These are phyloP conservation scores for Trichoderma sp. DNA, from an alignment of 2,329 filamentous ascomycete genomes.

Conservation along the genomic window DNA sequence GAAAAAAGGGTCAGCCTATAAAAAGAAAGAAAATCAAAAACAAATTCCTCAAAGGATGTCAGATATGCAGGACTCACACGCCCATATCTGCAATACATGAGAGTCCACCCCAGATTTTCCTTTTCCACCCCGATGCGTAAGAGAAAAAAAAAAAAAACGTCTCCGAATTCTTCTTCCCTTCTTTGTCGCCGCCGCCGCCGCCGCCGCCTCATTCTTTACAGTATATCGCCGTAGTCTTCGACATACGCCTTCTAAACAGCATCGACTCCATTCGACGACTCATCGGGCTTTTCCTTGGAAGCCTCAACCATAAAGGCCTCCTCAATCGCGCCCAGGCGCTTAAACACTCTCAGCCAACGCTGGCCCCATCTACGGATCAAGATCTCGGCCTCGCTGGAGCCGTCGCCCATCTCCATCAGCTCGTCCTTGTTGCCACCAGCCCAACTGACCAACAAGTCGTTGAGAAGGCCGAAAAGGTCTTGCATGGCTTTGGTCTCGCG, in stretches of 20 bases:
- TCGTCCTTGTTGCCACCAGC: slow-evolving; percentile 71
- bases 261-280: slow-evolving; percentile 17
- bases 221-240: slow-evolving; percentile 1
- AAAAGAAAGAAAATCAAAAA: not conserved
- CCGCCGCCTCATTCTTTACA: not conserved
- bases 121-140: too few relatives aligned
- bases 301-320: slow-evolving; percentile 58
- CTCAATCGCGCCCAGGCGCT: slow-evolving; percentile 78
- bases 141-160: too few relatives aligned
- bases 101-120: too few relatives aligned
- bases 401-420: slow-evolving; percentile 66
- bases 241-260: slow-evolving; percentile 12
- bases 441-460: slow-evolving; percentile 72
- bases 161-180: not conserved
- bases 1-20: too few relatives aligned
- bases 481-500: slow-evolving; percentile 72
- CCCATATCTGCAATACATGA: too few relatives aligned
- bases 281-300: slow-evolving; percentile 26
- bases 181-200: not conserved
- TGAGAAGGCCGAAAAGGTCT: slow-evolving; percentile 75
- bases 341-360: slow-evolving; percentile 83
- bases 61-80: not conserved
- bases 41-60: not conserved
- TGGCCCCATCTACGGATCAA: slow-evolving; percentile 76
- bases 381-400: slow-evolving; percentile 54